Conservation (phyloP, 2,329 filamentous ascomycete species). For the Epichloe hybrida region DNA sequence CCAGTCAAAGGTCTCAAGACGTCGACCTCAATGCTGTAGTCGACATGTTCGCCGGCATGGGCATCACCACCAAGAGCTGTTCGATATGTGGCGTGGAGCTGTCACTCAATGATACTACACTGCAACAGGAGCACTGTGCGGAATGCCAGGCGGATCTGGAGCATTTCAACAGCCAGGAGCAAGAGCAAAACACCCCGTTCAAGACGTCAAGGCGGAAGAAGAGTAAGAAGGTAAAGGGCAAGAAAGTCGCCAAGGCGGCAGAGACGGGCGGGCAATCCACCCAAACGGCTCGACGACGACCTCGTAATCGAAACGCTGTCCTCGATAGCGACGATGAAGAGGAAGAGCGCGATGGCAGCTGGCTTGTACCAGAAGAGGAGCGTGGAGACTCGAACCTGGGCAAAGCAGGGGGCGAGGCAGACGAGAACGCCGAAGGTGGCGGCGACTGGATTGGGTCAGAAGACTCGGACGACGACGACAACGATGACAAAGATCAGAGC, state of each 20-base stretch:
- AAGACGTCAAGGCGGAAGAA: slow-evolving; percentile 22
- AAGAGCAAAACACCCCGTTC: slow-evolving; percentile 21
- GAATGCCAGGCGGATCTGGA: slow-evolving; percentile 66
- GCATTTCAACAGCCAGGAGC: slow-evolving; percentile 40
- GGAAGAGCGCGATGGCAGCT: slow-evolving; percentile 59
- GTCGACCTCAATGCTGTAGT: slow-evolving; percentile 71
- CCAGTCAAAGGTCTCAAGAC: slow-evolving; percentile 37
- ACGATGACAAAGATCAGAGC: slow-evolving; percentile 25
- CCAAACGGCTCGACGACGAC: slow-evolving; percentile 16
- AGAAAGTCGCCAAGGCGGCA: slow-evolving; percentile 8
- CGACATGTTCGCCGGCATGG: slow-evolving; percentile 74
- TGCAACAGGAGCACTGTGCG: slow-evolving; percentile 42
- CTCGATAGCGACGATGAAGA: slow-evolving; percentile 57
- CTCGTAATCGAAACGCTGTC: slow-evolving; percentile 41
- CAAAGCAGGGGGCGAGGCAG: slow-evolving; percentile 70
- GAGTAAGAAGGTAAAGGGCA: slow-evolving; percentile 21
- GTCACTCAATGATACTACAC: slow-evolving; percentile 30
- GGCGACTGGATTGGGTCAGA: slow-evolving; percentile 65
- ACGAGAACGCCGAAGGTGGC: slow-evolving; percentile 77
- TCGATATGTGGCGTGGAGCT: slow-evolving; percentile 69
- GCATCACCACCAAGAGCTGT: slow-evolving; percentile 63
- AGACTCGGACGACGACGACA: slow-evolving; percentile 46
- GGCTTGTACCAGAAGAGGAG: slow-evolving; percentile 62
- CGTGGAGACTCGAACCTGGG: slow-evolving; percentile 49
- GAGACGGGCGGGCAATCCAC: slow-evolving; percentile 11